These are phyloP conservation scores for Periconia sp. DNA, from an alignment of 2,329 filamentous ascomycete genomes.

Conservation along the genomic window DNA sequence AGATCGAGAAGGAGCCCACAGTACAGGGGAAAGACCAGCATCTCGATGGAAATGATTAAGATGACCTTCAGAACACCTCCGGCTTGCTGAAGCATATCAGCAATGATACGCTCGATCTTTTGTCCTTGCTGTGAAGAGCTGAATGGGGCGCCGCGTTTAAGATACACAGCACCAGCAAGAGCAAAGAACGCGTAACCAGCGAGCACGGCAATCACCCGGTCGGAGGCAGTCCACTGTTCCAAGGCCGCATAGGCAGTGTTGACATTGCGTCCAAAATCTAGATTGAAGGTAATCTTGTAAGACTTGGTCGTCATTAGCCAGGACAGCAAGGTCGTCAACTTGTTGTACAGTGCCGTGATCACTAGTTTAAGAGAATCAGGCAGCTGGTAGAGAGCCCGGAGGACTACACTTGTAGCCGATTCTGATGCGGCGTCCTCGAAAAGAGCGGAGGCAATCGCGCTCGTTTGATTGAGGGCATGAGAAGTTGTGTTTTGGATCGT, in stretches of 20 bases:
- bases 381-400: slow-evolving; percentile 23
- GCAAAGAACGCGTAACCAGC: slow-evolving; percentile 82
- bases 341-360: slow-evolving; percentile 12
- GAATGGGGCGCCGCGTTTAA: slow-evolving; percentile 74
- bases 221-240: slow-evolving; percentile 56
- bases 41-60: slow-evolving; percentile 97
- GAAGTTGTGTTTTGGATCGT: slow-evolving; percentile 46
- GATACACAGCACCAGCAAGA: slow-evolving; percentile 76
- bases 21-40: slow-evolving; percentile 96
- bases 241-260: slow-evolving; percentile 29
- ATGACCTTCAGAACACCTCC: slow-evolving; percentile 98
- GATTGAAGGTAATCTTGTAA: slow-evolving; percentile 45
- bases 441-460: slow-evolving; percentile 26
- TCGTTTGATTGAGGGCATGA: slow-evolving; percentile 39
- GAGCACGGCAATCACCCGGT: slow-evolving; percentile 74
- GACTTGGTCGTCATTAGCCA: slow-evolving; percentile 42
- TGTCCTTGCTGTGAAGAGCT: slow-evolving; percentile 62
- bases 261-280: slow-evolving; percentile 31
- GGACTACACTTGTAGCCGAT: slow-evolving; percentile 19
- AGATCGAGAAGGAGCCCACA: slow-evolving; percentile 90
- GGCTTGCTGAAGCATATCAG: slow-evolving; percentile 87
- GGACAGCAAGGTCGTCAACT: slow-evolving; percentile 20
- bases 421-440: slow-evolving; percentile 33
- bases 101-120: slow-evolving; percentile 73
- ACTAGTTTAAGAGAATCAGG: slow-evolving; percentile 16